Base-by-base conservation (phyloP, 495 filamentous ascomycete species). In the Penicillium riverlandense region DNA sequence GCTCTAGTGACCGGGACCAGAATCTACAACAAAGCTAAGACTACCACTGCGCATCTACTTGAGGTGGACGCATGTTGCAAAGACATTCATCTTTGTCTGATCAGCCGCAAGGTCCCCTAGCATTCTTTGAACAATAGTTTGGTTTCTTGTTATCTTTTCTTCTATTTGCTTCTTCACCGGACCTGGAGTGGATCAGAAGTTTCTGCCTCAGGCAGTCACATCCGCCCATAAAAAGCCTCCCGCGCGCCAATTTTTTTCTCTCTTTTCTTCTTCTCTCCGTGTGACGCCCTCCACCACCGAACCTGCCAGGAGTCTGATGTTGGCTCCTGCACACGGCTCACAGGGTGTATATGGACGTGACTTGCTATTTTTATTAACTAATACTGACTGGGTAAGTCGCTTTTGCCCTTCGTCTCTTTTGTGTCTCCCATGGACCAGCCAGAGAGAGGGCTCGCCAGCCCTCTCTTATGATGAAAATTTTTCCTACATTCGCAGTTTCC, bases 401-500 rank as follows among this genome's bases (percentile, higher is more conserved):
- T 53, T 35, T 47, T 37, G 41, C 35, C 13, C 37, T 35, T 44
- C 7, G n/a, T 10, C 32, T 30, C 34, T 31, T 39, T 37, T 43
- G 27, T 22, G 22, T 22, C 22, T 22, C 22, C 22, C 8, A 37
- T 32, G n/a, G 29, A 29, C 38, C 44, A 45, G 55, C 49, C 54
- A 53, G 22, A 22, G 22, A 22, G 22, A 43, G 38, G 48, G 53
- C 56, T 45, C 48, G 29, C 35, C 38, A 47, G 58, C 32, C 10
- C 55, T 53, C 43, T 54, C 58, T 47, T 50, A 72, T 70, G 70
- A 74, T 74, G 68, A 74, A 71, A 73, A 66, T 39, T 55, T 50
- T 63, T 70, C 61, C 70, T 63, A 69, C 67, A 72, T 74, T 74
- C 70, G 70, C 70, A 74, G 70, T 71, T 74, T 74, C 64, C 67